Base-by-base conservation (phyloP, 2,329 filamentous ascomycete genomes). In the Diaporthe sp. region DNA sequence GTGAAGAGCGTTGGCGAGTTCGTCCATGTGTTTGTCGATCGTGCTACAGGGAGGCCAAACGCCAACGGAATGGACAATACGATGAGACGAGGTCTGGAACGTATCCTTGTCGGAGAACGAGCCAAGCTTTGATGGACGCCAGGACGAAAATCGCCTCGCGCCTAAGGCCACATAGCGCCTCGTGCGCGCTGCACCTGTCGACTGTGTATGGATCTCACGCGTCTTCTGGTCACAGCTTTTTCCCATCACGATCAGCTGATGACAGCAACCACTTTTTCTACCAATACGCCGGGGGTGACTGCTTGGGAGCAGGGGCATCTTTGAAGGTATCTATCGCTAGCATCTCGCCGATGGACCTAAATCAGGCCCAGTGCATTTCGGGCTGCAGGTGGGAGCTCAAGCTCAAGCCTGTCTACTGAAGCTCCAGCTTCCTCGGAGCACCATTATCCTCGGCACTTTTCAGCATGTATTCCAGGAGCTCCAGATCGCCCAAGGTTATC, bases 1-100 rank as follows among this genome's bases (percentile, higher is more conserved):
- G 94, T 97, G 13, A 95, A 94, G 82, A 95, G 95, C 15, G 95
- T 98, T 0, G 95, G 95, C 1, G 93, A 94, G 79, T 95, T 97
- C 31, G 57, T 76, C 6, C 96, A 98, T 82, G 95, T 98, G 15
- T 98, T 96, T 85, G 94, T 97, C n/a, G 91, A 96, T 76, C 89
- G 94, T 71, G 88, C 89, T 51, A 93, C 90, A 22, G 91, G 93
- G 78, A 90, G 92, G 76, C 94, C 95, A n/a, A 89, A 88, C 34
- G 84, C 86, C 39, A 85, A 87, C 34, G 94, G 93, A 9, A 95
- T 97, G 91, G 87, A 86, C 61, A 81, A 85, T 10, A 85, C 84
- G 70, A 84, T 95, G 81, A 91, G 91, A 37, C 81, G 82, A 49
- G 92, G 92, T 1, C 84, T 95, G 73, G 86, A 90, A 82, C 89